Base-by-base conservation (phyloP, 805 yeast species). In the Blastobotrys mokoenaii region DNA sequence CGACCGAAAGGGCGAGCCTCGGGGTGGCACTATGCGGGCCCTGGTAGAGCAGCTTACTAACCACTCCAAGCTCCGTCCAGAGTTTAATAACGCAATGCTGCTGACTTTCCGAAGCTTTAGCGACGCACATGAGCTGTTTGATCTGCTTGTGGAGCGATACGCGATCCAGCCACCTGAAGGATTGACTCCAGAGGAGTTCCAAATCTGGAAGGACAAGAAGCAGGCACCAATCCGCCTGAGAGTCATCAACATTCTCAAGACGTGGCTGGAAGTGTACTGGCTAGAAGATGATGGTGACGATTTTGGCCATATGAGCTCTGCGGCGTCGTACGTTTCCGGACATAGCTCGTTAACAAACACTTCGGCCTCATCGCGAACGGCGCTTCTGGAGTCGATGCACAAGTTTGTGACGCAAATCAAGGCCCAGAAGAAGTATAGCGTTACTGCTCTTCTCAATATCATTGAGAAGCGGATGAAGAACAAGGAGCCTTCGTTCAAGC, bases 81-180 rank as follows among this genome's bases (percentile, higher is more conserved):
- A 72, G 18, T 88, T 80, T 64, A 80, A 80, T 54, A 68, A 80
- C 4, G 74, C 87, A 0, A 77, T 89, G 67, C 65, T 88, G 48
- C 66, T 79, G n/a, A 79, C 94, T 0, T 85, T 87, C 63, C 69
- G 82, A 32, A 78, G 89, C 30, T 84, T 88, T 60, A 74, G 82
- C 67, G 71, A 82, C 2, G 73, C 93, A 1, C 63, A 72, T 8
- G 83, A 80, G 43, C 67, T 89, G 32, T 66, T 84, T 37, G 71
- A 72, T 35, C 59, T 75, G 37, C 64, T 86, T 54, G 73, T 84
- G 29, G 72, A 73, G 34, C 69, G 94, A 45, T 90, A 80, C 63
- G 73, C 79, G 45, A 64, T 77, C 12, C 77, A 76, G 50, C 93
- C 96, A 17, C 96, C 96, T 0, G 96, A 85, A 56, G 95, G 94